Evolutionary conservation across 2,329 filamentous ascomycete genomes (phyloP).

Genomic region (Trichoderma atroviride): DNA sequence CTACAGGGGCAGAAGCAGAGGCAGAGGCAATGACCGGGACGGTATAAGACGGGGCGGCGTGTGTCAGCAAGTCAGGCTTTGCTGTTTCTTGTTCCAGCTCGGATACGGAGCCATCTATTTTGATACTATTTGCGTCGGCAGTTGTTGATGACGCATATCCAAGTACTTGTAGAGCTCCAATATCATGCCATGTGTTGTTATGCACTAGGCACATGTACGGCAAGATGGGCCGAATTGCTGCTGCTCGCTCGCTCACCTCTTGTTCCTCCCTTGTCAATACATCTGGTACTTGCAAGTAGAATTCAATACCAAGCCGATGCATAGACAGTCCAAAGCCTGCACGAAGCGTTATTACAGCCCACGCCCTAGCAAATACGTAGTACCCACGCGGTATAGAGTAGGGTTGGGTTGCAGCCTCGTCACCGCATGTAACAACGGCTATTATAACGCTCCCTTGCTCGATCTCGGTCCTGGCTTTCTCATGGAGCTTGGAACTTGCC

Average conservation of each 20-base stretch:
- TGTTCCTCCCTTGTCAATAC: background rate
- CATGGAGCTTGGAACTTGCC: background rate
- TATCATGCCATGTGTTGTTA: background rate
- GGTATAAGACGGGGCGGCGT: background rate
- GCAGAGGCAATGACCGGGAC: background rate
- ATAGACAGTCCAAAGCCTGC: background rate
- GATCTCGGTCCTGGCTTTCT: background rate
- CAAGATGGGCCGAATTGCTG: background rate
- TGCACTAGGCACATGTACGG: background rate
- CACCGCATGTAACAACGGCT: background rate
- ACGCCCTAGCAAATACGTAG: background rate
- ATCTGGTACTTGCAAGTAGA: background rate
- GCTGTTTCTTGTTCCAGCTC: background rate
- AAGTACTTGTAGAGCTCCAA: background rate
- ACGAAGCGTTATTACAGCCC: background rate
- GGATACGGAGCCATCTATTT: background rate
- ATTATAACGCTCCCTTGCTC: background rate
- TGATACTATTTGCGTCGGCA: background rate
- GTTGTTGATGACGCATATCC: background rate
- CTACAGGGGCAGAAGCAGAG: background rate
- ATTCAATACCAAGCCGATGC: background rate
- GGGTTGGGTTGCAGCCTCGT: constrained; percentile 4
- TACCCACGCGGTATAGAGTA: background rate
- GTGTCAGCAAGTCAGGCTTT: background rate
- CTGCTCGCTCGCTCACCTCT: background rate